Evolutionary conservation across 179 eudicot species (phyloP).

Genomic region (Actinidia polygama): DNA sequence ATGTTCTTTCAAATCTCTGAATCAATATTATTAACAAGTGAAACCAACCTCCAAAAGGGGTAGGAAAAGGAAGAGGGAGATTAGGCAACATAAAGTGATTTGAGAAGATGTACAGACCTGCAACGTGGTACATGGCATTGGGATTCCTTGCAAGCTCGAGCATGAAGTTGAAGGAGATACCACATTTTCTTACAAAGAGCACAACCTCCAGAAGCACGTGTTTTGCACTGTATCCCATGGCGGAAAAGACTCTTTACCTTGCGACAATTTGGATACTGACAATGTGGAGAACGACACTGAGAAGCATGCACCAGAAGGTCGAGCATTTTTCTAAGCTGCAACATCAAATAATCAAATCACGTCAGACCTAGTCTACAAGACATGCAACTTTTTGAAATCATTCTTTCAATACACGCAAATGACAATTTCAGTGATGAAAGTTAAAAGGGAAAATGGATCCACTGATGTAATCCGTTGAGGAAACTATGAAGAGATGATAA

Average conservation of each 20-base stretch:
- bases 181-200: slow-evolving; percentile 95
- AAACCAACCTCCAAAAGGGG: not conserved
- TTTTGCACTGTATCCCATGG: slow-evolving; percentile 84
- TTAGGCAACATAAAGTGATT: not conserved
- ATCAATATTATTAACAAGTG: not conserved
- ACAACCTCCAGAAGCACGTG: slow-evolving; percentile 89
- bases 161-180: slow-evolving; percentile 97
- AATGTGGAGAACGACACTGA: slow-evolving; percentile 76
- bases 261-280: slow-evolving; percentile 86
- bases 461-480: not conserved
- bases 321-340: slow-evolving; percentile 95
- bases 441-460: not conserved
- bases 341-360: slow-evolving; percentile 21
- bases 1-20: slow-evolving; percentile 83
- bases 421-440: not conserved
- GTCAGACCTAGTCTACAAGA: slow-evolving; percentile 8
- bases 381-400: not conserved
- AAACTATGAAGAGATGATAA: not conserved
- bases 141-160: slow-evolving; percentile 94
- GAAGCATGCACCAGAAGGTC: slow-evolving; percentile 96
- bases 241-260: slow-evolving; percentile 95
- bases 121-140: slow-evolving; percentile 91
- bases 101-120: slow-evolving; percentile 52
- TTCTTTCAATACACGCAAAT: not conserved
- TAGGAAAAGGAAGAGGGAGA: not conserved